These are phyloP conservation scores for Leptomonas pyrrhocoris DNA, from an alignment of 208 protist genomes.

Conservation along the genomic window DNA sequence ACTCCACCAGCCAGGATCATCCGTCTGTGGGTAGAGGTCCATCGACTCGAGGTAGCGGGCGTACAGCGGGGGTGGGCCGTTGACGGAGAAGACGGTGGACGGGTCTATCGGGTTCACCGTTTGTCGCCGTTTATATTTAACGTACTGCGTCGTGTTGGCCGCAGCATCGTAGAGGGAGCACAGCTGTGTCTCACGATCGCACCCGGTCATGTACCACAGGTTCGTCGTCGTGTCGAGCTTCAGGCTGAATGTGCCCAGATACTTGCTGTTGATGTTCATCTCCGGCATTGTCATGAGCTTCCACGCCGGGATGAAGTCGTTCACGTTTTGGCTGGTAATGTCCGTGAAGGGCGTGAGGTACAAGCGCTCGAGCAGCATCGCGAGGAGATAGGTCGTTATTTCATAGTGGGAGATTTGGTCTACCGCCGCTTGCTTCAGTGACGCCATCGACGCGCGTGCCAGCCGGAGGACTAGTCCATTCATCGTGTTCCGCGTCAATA, in stretches of 20 bases:
- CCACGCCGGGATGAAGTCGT: background rate
- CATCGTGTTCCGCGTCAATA: constrained; percentile 1
- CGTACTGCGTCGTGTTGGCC: constrained; percentile 9
- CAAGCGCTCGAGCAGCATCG: constrained; percentile 2
- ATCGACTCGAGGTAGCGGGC: constrained; percentile 6
- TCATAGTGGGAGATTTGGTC: background rate
- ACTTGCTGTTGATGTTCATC: constrained; percentile 1
- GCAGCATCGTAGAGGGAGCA: constrained; percentile 16
- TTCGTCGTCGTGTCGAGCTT: constrained; percentile 3
- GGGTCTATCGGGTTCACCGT: background rate
- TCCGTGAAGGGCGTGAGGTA: background rate
- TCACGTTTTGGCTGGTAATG: background rate
- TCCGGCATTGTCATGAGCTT: constrained; percentile 9
- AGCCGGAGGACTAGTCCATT: background rate
- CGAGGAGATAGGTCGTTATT: background rate
- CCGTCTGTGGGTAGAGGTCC: background rate
- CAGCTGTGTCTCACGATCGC: constrained; percentile 13
- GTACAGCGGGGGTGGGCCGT: constrained; percentile 1
- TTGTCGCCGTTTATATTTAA: background rate
- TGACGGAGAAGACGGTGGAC: background rate
- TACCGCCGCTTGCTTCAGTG: background rate
- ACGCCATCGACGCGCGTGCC: background rate
- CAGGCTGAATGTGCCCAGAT: constrained; percentile 16
- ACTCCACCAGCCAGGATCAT: background rate
- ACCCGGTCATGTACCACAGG: constrained; percentile 20